Evolutionary conservation across 352 stramenopile species (phyloP).

Genomic region (Achlya hypogyna): DNA sequence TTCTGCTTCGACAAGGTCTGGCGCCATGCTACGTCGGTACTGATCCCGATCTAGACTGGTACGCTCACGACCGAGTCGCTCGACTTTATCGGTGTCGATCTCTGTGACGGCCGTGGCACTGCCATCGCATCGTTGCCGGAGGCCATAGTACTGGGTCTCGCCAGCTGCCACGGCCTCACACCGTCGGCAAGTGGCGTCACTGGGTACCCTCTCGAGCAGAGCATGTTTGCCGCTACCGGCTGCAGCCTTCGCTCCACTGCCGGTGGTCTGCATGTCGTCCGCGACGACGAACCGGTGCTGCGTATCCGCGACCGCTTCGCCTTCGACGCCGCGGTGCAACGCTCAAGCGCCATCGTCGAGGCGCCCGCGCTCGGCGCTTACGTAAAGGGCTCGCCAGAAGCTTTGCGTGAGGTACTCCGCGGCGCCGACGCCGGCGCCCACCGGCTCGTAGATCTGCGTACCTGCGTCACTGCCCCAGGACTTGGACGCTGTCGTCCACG

Average conservation of each 20-base stretch:
- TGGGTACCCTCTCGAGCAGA: constrained; percentile 58
- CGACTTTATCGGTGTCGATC: constrained; percentile 63
- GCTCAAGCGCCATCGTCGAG: constrained; percentile 60
- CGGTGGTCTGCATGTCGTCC: neutral
- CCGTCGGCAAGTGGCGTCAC: constrained; percentile 41
- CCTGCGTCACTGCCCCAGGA: constrained; percentile 49
- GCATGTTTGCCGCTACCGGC: constrained; percentile 61
- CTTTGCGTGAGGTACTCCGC: constrained; percentile 25
- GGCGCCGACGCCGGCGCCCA: neutral
- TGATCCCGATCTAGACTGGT: constrained; percentile 44
- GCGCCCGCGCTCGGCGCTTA: constrained; percentile 48
- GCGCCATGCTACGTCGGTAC: neutral
- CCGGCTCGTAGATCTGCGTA: constrained; percentile 38
- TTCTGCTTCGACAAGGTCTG: constrained; percentile 71
- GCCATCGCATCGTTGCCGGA: neutral
- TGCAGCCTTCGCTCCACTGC: constrained; percentile 46
- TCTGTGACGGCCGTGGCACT: constrained; percentile 27
- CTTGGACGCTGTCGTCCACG: constrained; percentile 46
- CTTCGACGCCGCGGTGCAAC: constrained; percentile 61
- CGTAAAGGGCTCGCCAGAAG: constrained; percentile 60
- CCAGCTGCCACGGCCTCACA: constrained; percentile 55
- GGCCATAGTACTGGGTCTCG: constrained; percentile 31
- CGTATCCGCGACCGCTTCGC: constrained; percentile 46
- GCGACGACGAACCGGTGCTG: neutral
- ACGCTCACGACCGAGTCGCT: constrained; percentile 65